Conservation (phyloP, 441 rosid species). For the Isatis lusitanica region DNA sequence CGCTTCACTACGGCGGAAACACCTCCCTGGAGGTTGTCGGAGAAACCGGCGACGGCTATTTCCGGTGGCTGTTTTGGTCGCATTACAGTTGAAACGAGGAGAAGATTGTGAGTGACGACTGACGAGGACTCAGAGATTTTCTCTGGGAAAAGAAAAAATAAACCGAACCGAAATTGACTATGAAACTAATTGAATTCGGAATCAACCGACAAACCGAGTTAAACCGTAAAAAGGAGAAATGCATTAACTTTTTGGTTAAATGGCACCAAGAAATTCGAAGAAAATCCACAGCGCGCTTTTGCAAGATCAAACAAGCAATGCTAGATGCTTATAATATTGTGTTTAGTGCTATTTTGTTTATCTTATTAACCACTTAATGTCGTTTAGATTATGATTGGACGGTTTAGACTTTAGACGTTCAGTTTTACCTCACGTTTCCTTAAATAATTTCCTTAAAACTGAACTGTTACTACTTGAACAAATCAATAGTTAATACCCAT, state of each 20-base stretch:
- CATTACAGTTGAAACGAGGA: constrained; percentile 23
- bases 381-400: not conserved
- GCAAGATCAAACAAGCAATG: not conserved
- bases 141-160: not conserved
- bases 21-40: constrained; percentile 30
- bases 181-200: not conserved
- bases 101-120: not conserved
- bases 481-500: not conserved
- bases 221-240: not conserved
- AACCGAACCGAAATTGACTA: constrained; percentile 13
- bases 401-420: not conserved
- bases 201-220: not conserved
- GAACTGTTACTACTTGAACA: not conserved
- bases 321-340: not conserved
- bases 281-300: not conserved
- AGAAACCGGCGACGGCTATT: constrained; percentile 16
- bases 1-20: constrained; percentile 42
- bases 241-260: not conserved
- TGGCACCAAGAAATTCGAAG: not conserved
- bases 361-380: not conserved
- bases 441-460: not conserved
- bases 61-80: constrained; percentile 43
- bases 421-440: not conserved
- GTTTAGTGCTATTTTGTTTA: not conserved
- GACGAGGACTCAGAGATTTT: not conserved